Evolutionary conservation across 768 basidiomycete genomes (phyloP).

Genomic region (Psilocybe tampanensis): DNA sequence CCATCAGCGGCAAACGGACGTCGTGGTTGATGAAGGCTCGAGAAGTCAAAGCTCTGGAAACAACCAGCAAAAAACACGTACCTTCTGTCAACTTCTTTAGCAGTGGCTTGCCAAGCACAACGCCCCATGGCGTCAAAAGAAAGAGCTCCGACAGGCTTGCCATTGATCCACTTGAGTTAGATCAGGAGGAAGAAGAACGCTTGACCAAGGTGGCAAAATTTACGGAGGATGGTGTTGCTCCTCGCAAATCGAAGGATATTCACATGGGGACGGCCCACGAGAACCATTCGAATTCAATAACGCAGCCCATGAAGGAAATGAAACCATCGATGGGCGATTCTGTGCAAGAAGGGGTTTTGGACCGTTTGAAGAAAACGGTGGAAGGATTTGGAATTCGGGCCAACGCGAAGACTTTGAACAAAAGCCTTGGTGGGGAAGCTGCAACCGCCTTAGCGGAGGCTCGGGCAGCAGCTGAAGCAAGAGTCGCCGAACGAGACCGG

Average conservation of each 20-base stretch:
- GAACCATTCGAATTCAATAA: neutral
- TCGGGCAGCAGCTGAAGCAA: constrained; percentile 66
- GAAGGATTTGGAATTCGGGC: constrained; percentile 63
- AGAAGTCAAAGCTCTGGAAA: constrained; percentile 70
- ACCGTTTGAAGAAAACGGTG: constrained; percentile 70
- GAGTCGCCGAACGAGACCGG: constrained; percentile 65
- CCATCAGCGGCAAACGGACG: constrained; percentile 60
- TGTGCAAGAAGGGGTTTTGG: constrained; percentile 55
- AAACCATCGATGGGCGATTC: neutral
- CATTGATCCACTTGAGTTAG: constrained; percentile 7
- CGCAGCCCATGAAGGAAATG: neutral
- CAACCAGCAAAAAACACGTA: constrained; percentile 35
- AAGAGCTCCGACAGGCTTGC: constrained; percentile 60
- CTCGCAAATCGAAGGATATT: constrained; percentile 34
- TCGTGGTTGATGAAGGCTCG: constrained; percentile 83
- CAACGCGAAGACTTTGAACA: constrained; percentile 55
- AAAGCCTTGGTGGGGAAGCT: constrained; percentile 59
- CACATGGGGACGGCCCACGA: constrained; percentile 24
- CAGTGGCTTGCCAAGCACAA: neutral
- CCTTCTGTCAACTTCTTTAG: constrained; percentile 10
- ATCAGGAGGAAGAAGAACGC: constrained; percentile 42
- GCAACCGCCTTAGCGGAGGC: constrained; percentile 68
- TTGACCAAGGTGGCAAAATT: constrained; percentile 53
- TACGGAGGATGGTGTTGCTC: constrained; percentile 35
- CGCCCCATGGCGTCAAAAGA: constrained; percentile 49